Evolutionary conservation across 495 filamentous ascomycete genomes (phyloP), one percentile per base, ranked within the genome.

Genomic region (Hypomontagnella submonticulosa): DNA sequence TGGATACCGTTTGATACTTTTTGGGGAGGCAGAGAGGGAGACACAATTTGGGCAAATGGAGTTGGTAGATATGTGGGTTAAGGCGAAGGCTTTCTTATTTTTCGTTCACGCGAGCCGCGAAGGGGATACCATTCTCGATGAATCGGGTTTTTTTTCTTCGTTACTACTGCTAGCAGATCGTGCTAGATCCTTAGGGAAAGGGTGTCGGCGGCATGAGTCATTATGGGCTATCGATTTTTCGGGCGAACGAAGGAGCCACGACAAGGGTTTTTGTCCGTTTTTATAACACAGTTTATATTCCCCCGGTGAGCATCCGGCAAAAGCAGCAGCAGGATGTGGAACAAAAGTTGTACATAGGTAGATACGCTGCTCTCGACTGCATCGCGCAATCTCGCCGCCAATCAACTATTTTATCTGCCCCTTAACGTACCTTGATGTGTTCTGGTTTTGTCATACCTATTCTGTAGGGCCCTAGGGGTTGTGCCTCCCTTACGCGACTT

Each of bases 1-100:
- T 66, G 64, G 71, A 69, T 71, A 68, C 67, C 64, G 60, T 71
- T 71, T 66, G 60, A 68, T 46, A 71, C 62, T 57, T 68, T 63
- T 62, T 52, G 42, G 65, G 32, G 56, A 49, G 65, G 48, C 36
- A 32, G 59, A 63, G 59, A 42, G 40, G 32, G 46, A 58, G 53
- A 54, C 32, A 67, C 48, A 63, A 54, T 51, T 68, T 68, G 59
- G 65, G 65, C 65, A 68, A 63, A 56, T 59, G 65, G 65, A 68
- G 65, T 68, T 68, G 65, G 65, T 33, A 63, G 65, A 63, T 63
- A 54, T 38, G 54, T n/a, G 65, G 47, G 54, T 54, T 60, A 56
- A 38, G 65, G 48, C 37, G 52, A 44, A 54, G 65, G 54, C 30
- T 44, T 59, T 23, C 11, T 40, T 19, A 46, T 57, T 59, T 67